Conservation (phyloP, 1,284 basidiomycete genomes). For the Cerioporus squamosus region DNA sequence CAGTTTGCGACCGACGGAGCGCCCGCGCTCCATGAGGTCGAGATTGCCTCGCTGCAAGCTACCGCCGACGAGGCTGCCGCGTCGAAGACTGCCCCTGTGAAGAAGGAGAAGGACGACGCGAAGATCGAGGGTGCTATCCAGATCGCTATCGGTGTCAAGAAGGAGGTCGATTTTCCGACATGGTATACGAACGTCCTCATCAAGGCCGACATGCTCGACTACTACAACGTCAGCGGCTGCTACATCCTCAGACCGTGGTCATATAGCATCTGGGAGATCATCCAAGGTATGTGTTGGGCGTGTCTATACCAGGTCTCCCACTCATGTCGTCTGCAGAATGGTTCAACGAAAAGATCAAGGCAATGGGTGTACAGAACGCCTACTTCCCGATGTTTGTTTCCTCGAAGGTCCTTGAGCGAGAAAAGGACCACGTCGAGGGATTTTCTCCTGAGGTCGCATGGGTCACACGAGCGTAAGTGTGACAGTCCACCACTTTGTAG, state of each 20-base stretch:
- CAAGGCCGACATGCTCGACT: slow-evolving; percentile 99
- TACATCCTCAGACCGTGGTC: slow-evolving; percentile 99
- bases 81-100: slow-evolving; percentile 44
- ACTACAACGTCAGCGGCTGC: slow-evolving; percentile 98
- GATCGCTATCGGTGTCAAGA: slow-evolving; percentile 93
- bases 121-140: slow-evolving; percentile 89
- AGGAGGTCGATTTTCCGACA: slow-evolving; percentile 90
- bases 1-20: slow-evolving; percentile 66
- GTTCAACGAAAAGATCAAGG: slow-evolving; percentile 94
- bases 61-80: slow-evolving; percentile 41
- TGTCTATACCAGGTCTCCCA: background rate
- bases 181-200: slow-evolving; percentile 98
- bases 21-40: slow-evolving; percentile 67
- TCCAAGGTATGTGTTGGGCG: slow-evolving; percentile 68
- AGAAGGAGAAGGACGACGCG: slow-evolving; percentile 71
- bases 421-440: slow-evolving; percentile 99
- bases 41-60: slow-evolving; percentile 70
- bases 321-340: slow-evolving; percentile 59
- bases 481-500: background rate
- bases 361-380: slow-evolving; percentile 94
- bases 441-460: slow-evolving; percentile 99
- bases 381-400: slow-evolving; percentile 99
- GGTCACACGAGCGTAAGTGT: slow-evolving; percentile 92
- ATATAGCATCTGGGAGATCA: slow-evolving; percentile 96
- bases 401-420: slow-evolving; percentile 88